phyloP scores from a whole-genome alignment of 1,139 yeast species.

The Saccharomyces pastorianus region DNA sequence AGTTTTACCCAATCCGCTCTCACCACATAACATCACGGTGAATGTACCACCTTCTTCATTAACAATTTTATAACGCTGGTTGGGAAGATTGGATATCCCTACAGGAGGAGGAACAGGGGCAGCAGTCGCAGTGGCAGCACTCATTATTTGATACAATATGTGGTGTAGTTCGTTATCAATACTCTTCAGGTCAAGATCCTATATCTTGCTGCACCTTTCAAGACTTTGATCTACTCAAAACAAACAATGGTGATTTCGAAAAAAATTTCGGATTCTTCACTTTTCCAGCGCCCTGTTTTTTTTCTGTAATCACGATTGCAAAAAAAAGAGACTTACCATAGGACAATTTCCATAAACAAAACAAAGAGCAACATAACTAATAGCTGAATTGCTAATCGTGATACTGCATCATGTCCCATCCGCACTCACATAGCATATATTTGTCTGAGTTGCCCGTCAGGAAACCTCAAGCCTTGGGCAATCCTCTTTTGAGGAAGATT shows the following conservation, averaged over 20 bases:
- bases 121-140: slow-evolving; percentile 11
- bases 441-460: slow-evolving; percentile 22
- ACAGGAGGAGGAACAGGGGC: slow-evolving; percentile 29
- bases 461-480: slow-evolving; percentile 17
- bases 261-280: neutral
- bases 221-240: neutral
- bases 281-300: neutral
- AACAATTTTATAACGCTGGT: slow-evolving; percentile 88
- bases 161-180: neutral
- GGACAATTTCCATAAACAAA: neutral
- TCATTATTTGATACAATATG: neutral
- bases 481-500: slow-evolving; percentile 46
- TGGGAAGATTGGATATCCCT: slow-evolving; percentile 86
- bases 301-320: neutral
- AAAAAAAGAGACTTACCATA: neutral
- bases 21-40: slow-evolving; percentile 94
- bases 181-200: neutral
- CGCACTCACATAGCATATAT: slow-evolving; percentile 17
- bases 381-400: neutral
- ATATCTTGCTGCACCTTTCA: neutral
- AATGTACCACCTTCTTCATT: slow-evolving; percentile 83
- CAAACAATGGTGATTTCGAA: neutral
- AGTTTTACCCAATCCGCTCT: slow-evolving; percentile 88
- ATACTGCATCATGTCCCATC: neutral
- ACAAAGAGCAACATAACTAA: neutral